Base-by-base conservation (phyloP, 345 rosid species). In the Microcos paniculata region DNA sequence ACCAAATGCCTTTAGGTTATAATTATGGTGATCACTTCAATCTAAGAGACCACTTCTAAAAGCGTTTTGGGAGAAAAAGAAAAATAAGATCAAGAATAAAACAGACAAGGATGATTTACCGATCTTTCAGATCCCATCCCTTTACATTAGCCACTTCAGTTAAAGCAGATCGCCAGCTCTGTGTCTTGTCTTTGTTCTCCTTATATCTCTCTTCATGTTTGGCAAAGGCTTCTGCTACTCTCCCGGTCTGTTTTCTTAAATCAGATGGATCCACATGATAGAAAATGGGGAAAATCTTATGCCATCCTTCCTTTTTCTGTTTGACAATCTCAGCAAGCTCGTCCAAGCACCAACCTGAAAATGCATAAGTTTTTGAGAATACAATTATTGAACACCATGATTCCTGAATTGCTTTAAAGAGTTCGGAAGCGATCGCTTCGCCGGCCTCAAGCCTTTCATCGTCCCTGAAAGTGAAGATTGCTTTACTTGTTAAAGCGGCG, bases 281-380 rank as follows among this genome's bases (percentile, higher is more conserved):
- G 68, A 80, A 80, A 63, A 80, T 49, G 0, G 82, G 83, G 18
- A 84, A 77, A 48, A 84, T 13, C 49, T 64, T 46, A 30, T 80
- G 79, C 0, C 74, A 74, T 21, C 4, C 63, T n/a, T 33, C 21
- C 19, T 72, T 76, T 79, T 6, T 46, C 73, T 77, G 52, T 24
- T 82, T 55, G 23, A 72, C 11, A 21, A 65, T 53, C 62, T 42
- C 55, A 1, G 1, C 51, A 24, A 63, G 72, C 30, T 65, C 78
- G 0, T 75, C 26, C 64, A 75, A 51, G 49, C 78, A 66, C 61
- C 42, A 65, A 16, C 33, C 4, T 16, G 74, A 53, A 38, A 38
- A 52, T 0, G 33, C 62, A 45, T 53, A 65, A 0, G 53, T 38
- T 75, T 35, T 6, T 0, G 51, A 75, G 9, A 75, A 53, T 38